Evolutionary conservation across 768 basidiomycete species (phyloP).

Genomic region (Lyophyllum atratum): DNA sequence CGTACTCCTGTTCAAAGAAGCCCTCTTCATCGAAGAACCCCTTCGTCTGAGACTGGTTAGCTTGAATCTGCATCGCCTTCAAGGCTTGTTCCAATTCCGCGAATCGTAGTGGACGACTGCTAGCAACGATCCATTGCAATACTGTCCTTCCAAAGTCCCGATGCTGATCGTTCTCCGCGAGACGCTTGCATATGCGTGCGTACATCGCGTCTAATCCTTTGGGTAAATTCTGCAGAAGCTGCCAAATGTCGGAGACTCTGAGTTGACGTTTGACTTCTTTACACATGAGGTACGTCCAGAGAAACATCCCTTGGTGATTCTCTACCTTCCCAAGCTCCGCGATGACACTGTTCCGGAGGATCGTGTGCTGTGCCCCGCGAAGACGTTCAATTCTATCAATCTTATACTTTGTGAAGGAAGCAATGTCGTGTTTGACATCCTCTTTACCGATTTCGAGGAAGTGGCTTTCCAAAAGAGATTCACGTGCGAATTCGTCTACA

Average conservation of each 20-base stretch:
- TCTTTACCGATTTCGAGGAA: conserved; percentile 4
- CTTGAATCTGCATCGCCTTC: background rate
- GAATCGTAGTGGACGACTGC: conserved; percentile 3
- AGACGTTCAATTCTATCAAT: background rate
- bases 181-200: conserved; percentile 1
- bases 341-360: background rate
- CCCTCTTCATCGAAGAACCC: background rate
- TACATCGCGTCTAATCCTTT: conserved; percentile 10
- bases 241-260: background rate
- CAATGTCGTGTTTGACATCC: conserved; percentile 3
- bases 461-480: background rate
- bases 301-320: conserved; percentile 13
- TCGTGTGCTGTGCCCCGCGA: background rate
- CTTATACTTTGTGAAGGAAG: background rate
- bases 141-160: conserved; percentile 3
- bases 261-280: conserved; percentile 8
- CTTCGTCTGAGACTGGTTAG: background rate
- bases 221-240: background rate
- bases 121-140: conserved; percentile 5
- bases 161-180: conserved; percentile 3
- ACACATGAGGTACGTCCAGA: conserved; percentile 10
- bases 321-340: background rate
- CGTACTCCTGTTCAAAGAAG: background rate
- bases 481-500: background rate
- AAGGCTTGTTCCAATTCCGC: conserved; percentile 7